Percentiles rank a stretch among this genome's conserved stretches.
phyloP scores from a whole-genome alignment of 495 filamentous ascomycete genomes.

The Daldinia grandis region DNA sequence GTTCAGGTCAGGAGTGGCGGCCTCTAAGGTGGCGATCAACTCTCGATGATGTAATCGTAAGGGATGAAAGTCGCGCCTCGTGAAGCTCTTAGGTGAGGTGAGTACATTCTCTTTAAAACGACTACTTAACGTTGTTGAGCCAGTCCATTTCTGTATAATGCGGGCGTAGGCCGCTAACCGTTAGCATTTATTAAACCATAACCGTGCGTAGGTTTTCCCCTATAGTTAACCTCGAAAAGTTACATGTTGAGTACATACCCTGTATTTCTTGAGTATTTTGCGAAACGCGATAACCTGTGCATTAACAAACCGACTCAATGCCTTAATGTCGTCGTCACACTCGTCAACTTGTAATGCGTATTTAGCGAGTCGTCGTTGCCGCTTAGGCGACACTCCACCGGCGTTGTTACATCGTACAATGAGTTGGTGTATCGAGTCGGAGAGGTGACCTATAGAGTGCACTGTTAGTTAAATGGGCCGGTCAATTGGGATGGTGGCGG shows the following conservation, averaged over 20 bases:
- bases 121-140: slow-evolving; percentile 63
- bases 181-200: slow-evolving; percentile 27
- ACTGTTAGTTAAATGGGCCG: slow-evolving; percentile 12
- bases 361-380: slow-evolving; percentile 57
- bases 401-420: slow-evolving; percentile 52
- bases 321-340: slow-evolving; percentile 69
- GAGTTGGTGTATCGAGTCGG: slow-evolving; percentile 59
- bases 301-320: slow-evolving; percentile 67
- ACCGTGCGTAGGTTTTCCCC: slow-evolving; percentile 19
- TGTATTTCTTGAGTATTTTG: slow-evolving; percentile 81
- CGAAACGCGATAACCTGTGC: slow-evolving; percentile 72
- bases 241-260: slow-evolving; percentile 41
- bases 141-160: slow-evolving; percentile 68
- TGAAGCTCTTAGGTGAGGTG: slow-evolving; percentile 68
- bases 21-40: slow-evolving; percentile 60
- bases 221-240: slow-evolving; percentile 15
- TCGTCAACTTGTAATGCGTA: slow-evolving; percentile 56
- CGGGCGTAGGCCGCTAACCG: neutral
- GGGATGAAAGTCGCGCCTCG: slow-evolving; percentile 62
- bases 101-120: slow-evolving; percentile 68
- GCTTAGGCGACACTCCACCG: slow-evolving; percentile 47
- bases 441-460: slow-evolving; percentile 56
- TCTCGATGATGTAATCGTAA: slow-evolving; percentile 65
- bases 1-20: slow-evolving; percentile 44
- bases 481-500: slow-evolving; percentile 20